Conservation (phyloP, 352 stramenopile genomes). For the Pythium plurisporium region DNA sequence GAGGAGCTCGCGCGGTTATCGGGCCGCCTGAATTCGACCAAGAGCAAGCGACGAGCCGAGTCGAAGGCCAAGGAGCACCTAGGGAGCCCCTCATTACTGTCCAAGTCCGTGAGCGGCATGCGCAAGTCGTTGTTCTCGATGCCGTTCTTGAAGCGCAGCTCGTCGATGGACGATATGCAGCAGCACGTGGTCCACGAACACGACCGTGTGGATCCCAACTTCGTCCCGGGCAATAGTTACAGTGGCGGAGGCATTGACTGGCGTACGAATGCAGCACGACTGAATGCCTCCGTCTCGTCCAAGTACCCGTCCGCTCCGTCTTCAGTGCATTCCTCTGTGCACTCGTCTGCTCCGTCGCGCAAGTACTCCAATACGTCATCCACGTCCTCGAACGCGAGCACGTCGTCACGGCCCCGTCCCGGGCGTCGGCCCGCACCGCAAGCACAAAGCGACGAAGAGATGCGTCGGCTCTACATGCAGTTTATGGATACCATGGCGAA, state of each 20-base stretch:
- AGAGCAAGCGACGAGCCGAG: conserved; percentile 5
- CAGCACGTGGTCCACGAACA: conserved; percentile 2
- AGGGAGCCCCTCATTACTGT: conserved; percentile 8
- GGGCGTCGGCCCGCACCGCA: neutral
- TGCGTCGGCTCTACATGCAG: conserved; percentile 17
- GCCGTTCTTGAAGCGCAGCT: conserved; percentile 17
- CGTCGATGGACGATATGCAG: conserved; percentile 17
- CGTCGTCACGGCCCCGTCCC: neutral
- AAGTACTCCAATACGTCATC: conserved; percentile 18
- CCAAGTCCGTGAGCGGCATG: conserved; percentile 1
- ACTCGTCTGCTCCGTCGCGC: conserved; percentile 1
- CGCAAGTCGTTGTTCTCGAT: conserved; percentile 13
- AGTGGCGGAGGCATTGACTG: conserved; percentile 14
- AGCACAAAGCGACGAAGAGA: conserved; percentile 15
- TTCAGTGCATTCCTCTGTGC: conserved; percentile 12
- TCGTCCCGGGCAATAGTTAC: conserved; percentile 22
- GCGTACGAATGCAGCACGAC: conserved; percentile 4
- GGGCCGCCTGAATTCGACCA: conserved; percentile 4
- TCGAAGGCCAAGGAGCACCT: conserved; percentile 7
- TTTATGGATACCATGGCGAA: conserved; percentile 21
- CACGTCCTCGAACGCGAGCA: conserved; percentile 13
- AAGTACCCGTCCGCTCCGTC: conserved; percentile 4
- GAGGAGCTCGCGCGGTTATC: conserved; percentile 21
- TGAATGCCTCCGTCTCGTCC: conserved; percentile 17
- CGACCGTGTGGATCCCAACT: conserved; percentile 6